These are phyloP conservation scores for Echinochloa phyllopogon DNA, from an alignment of 176 grass and related monocot genomes.

Conservation along the genomic window DNA sequence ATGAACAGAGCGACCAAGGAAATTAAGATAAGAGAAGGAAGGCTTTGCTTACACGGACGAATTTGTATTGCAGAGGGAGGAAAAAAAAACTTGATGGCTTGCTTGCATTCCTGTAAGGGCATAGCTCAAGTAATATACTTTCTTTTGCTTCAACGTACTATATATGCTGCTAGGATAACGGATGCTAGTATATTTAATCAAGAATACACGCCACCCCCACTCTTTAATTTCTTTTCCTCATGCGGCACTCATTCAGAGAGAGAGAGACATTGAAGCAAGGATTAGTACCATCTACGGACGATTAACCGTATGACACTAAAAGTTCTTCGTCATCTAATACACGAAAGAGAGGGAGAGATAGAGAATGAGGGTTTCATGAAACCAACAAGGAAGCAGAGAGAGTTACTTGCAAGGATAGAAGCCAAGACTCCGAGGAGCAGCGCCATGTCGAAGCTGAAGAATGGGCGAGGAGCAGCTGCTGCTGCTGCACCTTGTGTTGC, in stretches of 20 bases:
- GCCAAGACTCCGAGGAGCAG: conserved; percentile 43
- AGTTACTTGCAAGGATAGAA: conserved; percentile 38
- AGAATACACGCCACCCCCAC: neutral
- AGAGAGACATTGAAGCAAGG: neutral
- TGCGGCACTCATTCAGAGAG: neutral
- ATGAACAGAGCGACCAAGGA: neutral
- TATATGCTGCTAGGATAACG: neutral
- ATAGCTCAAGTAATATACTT: neutral
- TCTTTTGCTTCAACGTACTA: neutral
- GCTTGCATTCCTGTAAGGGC: neutral
- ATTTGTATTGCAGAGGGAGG: neutral
- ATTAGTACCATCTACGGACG: neutral
- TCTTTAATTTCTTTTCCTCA: neutral
- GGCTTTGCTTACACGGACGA: neutral
- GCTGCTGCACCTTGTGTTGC: conserved; percentile 3
- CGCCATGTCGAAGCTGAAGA: conserved; percentile 16
- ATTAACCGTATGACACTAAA: neutral
- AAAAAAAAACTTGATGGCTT: neutral
- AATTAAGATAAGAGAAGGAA: neutral
- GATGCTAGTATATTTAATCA: neutral
- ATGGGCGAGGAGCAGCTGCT: neutral
- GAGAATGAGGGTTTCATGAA: neutral
- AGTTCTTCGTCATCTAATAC: neutral
- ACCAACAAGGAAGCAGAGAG: neutral
- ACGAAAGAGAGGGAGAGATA: neutral